phyloP scores from a whole-genome alignment of 192 early-diverging fungal genomes.

The Mortierella antarctica region DNA sequence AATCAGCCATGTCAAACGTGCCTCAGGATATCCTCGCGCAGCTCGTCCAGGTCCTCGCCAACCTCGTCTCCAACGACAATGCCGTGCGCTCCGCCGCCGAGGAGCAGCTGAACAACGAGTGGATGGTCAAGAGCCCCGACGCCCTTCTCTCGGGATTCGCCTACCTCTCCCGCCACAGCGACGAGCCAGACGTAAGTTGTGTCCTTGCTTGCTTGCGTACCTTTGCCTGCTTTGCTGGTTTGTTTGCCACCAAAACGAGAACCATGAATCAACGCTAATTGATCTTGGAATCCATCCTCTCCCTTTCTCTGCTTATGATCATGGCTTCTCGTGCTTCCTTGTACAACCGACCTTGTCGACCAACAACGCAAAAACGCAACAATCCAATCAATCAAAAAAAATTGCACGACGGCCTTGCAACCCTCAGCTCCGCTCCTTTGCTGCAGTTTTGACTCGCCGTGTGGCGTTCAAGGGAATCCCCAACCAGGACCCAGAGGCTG shows the following conservation, averaged over 20 bases:
- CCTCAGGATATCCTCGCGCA: slow-evolving; percentile 62
- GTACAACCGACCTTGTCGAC: neutral
- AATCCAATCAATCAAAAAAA: neutral
- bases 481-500: slow-evolving; percentile 52
- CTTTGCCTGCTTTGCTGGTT: neutral
- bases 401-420: neutral
- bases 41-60: slow-evolving; percentile 62
- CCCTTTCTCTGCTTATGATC: neutral
- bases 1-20: slow-evolving; percentile 48
- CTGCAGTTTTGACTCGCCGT: slow-evolving; percentile 65
- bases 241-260: slow-evolving; percentile 3
- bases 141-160: slow-evolving; percentile 64
- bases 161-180: slow-evolving; percentile 60
- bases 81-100: slow-evolving; percentile 65
- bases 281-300: no score
- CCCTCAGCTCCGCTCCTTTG: slow-evolving; percentile 62
- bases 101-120: slow-evolving; percentile 67
- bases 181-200: slow-evolving; percentile 49
- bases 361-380: neutral
- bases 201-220: neutral
- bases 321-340: neutral
- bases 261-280: no score
- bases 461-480: slow-evolving; percentile 66
- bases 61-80: slow-evolving; percentile 66
- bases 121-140: slow-evolving; percentile 67